Evolutionary conservation across 2,329 filamentous ascomycete genomes (phyloP).

Genomic region (Helotiales sp.): DNA sequence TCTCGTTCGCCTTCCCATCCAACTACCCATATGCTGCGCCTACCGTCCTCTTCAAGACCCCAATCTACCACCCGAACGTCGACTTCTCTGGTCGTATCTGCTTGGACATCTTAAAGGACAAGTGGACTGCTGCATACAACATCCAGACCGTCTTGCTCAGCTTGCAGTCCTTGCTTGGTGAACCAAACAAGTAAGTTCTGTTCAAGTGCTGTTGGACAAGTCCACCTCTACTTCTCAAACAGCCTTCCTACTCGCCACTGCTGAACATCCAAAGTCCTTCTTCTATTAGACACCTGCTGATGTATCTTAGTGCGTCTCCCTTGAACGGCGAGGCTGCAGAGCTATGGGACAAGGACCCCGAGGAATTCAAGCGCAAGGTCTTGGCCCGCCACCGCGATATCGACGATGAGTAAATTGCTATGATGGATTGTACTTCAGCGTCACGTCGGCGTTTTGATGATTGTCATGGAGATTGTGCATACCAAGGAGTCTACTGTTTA

Average conservation of each 20-base stretch:
- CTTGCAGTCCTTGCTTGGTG: constrained; percentile 89
- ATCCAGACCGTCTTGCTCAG: constrained; percentile 91
- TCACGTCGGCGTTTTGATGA: constrained; percentile 14
- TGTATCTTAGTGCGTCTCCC: constrained; percentile 71
- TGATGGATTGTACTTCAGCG: constrained; percentile 1
- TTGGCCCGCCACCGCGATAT: constrained; percentile 61
- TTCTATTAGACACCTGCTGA: constrained; percentile 23
- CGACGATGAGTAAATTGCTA: constrained; percentile 55
- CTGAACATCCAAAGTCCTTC: too few species aligned
- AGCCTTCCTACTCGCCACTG: too few species aligned
- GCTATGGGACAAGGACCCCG: constrained; percentile 86
- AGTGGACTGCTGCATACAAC: constrained; percentile 98
- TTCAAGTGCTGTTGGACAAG: not conserved
- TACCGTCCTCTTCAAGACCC: constrained; percentile 94
- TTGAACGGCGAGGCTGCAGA: constrained; percentile 95
- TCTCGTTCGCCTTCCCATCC: constrained; percentile 83
- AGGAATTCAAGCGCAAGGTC: constrained; percentile 82
- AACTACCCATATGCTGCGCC: constrained; percentile 94
- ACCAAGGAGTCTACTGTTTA: constrained; percentile 3
- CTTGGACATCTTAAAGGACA: constrained; percentile 97
- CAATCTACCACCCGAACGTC: constrained; percentile 98
- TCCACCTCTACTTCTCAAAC: not conserved
- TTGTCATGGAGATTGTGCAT: constrained; percentile 24
- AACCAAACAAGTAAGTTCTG: constrained; percentile 91
- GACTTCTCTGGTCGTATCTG: constrained; percentile 97